Evolutionary conservation across 2,329 filamentous ascomycete genomes (phyloP), one percentile per base, ranked within the genome.

Genomic region (Aspergillus quadrilineatus): DNA sequence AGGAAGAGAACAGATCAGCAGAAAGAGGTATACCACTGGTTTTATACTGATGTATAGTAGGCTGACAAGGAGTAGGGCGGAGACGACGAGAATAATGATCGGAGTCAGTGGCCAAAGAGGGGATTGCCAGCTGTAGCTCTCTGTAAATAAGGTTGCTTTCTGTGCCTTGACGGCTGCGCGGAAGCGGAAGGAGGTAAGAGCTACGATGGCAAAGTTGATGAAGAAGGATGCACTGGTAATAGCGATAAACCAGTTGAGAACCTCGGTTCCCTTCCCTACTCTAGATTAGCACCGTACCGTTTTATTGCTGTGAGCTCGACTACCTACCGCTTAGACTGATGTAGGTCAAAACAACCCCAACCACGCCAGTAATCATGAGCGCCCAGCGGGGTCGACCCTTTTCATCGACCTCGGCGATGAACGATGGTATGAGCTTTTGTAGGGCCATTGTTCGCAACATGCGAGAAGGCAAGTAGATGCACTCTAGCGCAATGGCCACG

Each of bases 181-280:
- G 59, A 75, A 75, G 5, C 69, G 64, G 39, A 62, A 69, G 4
- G 63, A 67, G 6, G 67, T 72, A 53, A 71, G 63, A 9, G 64
- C 52, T 41, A 75, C 68, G 22, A 75, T 67, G 29, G 72, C 60
- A 69, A 71, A 75, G 50, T 67, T 67, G 57, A 62, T 65, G 58
- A 73, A 73, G 59, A 65, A 72, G 4, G 64, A 65, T 1, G 71
- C 62, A 29, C 66, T 70, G 6, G 70, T 66, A 51, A 75, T 70
- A 45, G 45, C 17, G 22, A 59, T 56, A 10, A 56, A 43, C 53
- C 53, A 59, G 14, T 56, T 59, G 2, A 59, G 46, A 9, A 56
- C 50, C 14, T 59, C 45, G 12, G 46, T 46, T 8, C 53, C 50
- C n/a, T 49, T 46, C 8, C 39, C 57, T 59, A 22, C 28, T 10